Conservation (phyloP, 805 yeast species). For the Suhomyces kilbournensis region DNA sequence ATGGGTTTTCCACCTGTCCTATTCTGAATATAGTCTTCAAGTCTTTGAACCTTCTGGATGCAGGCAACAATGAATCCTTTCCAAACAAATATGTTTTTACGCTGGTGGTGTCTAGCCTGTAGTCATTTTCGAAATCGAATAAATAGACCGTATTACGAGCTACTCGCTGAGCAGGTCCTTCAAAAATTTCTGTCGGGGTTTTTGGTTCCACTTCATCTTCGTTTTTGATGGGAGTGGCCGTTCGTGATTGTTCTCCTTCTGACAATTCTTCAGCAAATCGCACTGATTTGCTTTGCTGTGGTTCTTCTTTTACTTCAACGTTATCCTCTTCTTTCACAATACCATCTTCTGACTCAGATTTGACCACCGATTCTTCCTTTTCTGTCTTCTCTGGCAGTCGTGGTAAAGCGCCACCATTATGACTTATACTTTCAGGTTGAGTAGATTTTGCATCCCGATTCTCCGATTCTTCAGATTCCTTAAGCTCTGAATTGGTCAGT, state of each 20-base stretch:
- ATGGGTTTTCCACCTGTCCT: conserved; percentile 36
- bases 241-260: not conserved
- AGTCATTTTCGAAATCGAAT: conserved; percentile 44
- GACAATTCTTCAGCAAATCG: conserved; percentile 4
- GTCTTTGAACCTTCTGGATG: conserved; percentile 52
- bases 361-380: not conserved
- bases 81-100: conserved; percentile 55
- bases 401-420: not conserved
- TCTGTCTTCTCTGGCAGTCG: not conserved
- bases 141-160: conserved; percentile 54
- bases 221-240: not conserved
- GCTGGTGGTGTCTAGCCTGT: conserved; percentile 22
- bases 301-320: conserved; percentile 5
- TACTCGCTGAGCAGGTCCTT: conserved; percentile 69
- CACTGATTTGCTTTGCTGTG: conserved; percentile 1
- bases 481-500: not conserved
- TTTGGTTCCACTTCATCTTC: not conserved
- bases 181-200: conserved; percentile 29
- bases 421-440: not conserved
- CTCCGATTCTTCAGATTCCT: not conserved
- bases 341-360: not conserved
- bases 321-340: conserved; percentile 10
- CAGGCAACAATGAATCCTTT: conserved; percentile 49
- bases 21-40: conserved; percentile 50
- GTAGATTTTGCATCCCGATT: not conserved